Evolutionary conservation across 352 stramenopile genomes (phyloP).

Genomic region (Globisporangium heterothallicum): DNA sequence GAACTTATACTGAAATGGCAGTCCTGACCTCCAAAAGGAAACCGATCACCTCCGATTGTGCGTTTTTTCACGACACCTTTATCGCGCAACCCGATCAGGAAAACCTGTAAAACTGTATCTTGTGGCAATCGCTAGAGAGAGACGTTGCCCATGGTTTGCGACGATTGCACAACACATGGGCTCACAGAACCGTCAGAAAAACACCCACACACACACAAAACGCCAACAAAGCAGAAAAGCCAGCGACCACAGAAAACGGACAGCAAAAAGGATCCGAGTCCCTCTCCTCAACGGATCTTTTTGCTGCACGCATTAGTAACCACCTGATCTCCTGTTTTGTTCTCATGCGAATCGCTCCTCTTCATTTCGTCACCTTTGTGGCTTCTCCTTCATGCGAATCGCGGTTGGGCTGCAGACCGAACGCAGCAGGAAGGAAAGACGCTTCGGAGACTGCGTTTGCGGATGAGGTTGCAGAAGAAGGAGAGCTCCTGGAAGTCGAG

Average conservation of each 20-base stretch:
- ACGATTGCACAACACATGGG: constrained; percentile 12
- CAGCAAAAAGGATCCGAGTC: too few species aligned
- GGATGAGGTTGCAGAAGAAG: too few species aligned
- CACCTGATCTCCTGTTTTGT: too few species aligned
- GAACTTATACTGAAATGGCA: constrained; percentile 2
- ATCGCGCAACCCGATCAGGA: not conserved
- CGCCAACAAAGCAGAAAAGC: constrained; percentile 4
- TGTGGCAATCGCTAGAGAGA: not conserved
- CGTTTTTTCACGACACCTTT: not conserved
- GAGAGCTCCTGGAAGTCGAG: too few species aligned
- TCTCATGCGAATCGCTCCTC: too few species aligned
- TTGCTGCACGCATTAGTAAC: too few species aligned
- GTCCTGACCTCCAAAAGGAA: too few species aligned
- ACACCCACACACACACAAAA: not conserved
- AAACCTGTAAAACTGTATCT: not conserved
- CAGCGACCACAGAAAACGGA: not conserved
- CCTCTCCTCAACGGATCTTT: too few species aligned
- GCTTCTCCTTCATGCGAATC: too few species aligned
- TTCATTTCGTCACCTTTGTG: too few species aligned
- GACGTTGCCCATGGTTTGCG: not conserved
- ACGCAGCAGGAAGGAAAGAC: constrained; percentile 26
- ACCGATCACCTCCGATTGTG: too few species aligned
- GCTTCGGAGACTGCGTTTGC: not conserved
- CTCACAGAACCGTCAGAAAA: constrained; percentile 1
- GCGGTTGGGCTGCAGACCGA: not conserved